A percentile compares a stretch with the other conserved stretches of the same genome.
phyloP scores from a whole-genome alignment of 148 eudicot genomes.

The Bassia scoparia region DNA sequence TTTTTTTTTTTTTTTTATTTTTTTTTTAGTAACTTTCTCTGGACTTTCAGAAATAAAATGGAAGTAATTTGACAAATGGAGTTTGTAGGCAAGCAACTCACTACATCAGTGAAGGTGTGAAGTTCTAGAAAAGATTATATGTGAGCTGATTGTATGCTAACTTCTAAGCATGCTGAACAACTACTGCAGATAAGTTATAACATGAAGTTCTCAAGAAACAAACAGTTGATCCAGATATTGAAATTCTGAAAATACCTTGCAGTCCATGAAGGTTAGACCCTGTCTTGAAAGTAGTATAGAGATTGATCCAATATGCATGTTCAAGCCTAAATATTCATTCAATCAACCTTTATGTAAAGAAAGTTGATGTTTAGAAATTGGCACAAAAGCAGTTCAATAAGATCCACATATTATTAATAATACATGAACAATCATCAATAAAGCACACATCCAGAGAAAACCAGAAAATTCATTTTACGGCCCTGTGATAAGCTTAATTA shows the following conservation, averaged over 20 bases:
- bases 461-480: too few species aligned
- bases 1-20: not conserved
- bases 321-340: conserved; percentile 90
- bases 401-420: not conserved
- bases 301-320: conserved; percentile 97
- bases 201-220: not conserved
- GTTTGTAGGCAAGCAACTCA: not conserved
- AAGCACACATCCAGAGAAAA: too few species aligned
- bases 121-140: not conserved
- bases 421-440: not conserved
- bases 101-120: not conserved
- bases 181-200: not conserved
- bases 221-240: not conserved
- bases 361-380: conserved; percentile 7
- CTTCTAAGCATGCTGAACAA: not conserved
- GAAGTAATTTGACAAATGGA: not conserved
- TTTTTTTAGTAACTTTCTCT: not conserved
- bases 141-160: not conserved
- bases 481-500: not conserved
- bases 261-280: conserved; percentile 93
- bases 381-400: conserved; percentile 6
- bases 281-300: conserved; percentile 74
- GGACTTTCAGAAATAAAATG: not conserved
- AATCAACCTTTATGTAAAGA: conserved; percentile 57
- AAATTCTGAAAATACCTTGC: conserved; percentile 63